Evolutionary conservation across 1,139 yeast species (phyloP), one percentile per base, ranked within the genome.

Genomic region (Kodamaea arcana): DNA sequence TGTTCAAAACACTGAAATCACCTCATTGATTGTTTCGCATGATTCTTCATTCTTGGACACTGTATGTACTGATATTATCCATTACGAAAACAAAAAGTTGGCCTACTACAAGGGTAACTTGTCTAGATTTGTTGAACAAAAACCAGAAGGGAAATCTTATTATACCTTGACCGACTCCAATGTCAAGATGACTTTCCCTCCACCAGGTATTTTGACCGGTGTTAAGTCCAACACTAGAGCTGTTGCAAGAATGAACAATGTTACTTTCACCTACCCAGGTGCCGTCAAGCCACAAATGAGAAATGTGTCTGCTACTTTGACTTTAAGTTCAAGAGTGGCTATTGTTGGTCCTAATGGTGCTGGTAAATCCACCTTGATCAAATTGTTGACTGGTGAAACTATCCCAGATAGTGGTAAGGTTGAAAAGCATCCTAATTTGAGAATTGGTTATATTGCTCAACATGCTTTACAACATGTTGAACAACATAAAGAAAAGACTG

Each of bases 271-370:
- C 24, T 92, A 92, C 58, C 97, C 97, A 17, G 95, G 95, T 38
- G 86, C 90, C 25, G 62, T 77, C 12, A 84, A 84, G 57, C 96
- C 97, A 22, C 86, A 95, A 3, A 71, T 92, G 51, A 56, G 60
- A 20, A 57, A 86, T 56, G 94, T 88, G 33, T 82, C 95, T 3
- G 86, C 95, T 63, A 83, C 95, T 11, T 74, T 92, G 44, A 84
- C 95, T 1, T 71, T 92, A 44, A 85, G 95, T 13, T 90, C 97
- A 28, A 83, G 98, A 67, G 96, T 92, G 46, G 98, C 97, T 30
- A 82, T 92, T 53, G 67, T 92, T 44, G 98, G 98, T 37, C 97
- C 98, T 45, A 92, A 92, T 60, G 98, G 98, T 74, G 98, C 98
- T 38, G 98, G 98, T 69, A 92, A 92, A 62, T 87, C 97, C 6